These are phyloP conservation scores for Prosopis cineraria DNA, from an alignment of 306 rosid species.

Conservation along the genomic window DNA sequence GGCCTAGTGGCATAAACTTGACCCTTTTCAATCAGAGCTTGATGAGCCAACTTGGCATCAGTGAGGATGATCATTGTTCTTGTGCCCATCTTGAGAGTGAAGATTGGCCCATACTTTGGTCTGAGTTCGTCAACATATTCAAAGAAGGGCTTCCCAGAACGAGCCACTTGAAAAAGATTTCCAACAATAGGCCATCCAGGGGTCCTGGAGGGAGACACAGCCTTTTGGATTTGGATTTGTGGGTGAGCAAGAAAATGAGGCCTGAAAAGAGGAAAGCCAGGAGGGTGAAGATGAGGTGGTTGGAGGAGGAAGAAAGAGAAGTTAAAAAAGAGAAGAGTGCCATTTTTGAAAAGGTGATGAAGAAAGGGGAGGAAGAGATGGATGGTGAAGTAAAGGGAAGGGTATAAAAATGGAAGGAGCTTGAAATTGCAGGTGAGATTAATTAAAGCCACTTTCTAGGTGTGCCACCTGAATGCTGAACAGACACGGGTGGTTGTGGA, in stretches of 20 bases:
- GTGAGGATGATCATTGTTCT: constrained; percentile 67
- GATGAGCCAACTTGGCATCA: constrained; percentile 66
- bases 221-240: constrained; percentile 44
- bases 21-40: constrained; percentile 77
- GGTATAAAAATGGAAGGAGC: constrained; percentile 54
- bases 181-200: constrained; percentile 97
- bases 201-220: constrained; percentile 80
- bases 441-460: constrained; percentile 45
- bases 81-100: constrained; percentile 88
- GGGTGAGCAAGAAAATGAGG: constrained; percentile 52
- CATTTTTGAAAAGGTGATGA: constrained; percentile 38
- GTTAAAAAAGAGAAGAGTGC: constrained; percentile 31
- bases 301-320: constrained; percentile 40
- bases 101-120: constrained; percentile 61
- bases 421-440: constrained; percentile 68
- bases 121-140: constrained; percentile 49
- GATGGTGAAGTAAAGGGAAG: constrained; percentile 11
- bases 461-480: constrained; percentile 10
- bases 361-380: neutral
- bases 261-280: constrained; percentile 54
- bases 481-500: constrained; percentile 33
- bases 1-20: constrained; percentile 64
- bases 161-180: constrained; percentile 78
- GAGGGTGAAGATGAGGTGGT: constrained; percentile 55
- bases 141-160: constrained; percentile 71